Percentiles rank a stretch among this genome's conserved stretches.
Conservation (phyloP, 2,329 filamentous ascomycete genomes). For the Aspergillus jensenii region DNA sequence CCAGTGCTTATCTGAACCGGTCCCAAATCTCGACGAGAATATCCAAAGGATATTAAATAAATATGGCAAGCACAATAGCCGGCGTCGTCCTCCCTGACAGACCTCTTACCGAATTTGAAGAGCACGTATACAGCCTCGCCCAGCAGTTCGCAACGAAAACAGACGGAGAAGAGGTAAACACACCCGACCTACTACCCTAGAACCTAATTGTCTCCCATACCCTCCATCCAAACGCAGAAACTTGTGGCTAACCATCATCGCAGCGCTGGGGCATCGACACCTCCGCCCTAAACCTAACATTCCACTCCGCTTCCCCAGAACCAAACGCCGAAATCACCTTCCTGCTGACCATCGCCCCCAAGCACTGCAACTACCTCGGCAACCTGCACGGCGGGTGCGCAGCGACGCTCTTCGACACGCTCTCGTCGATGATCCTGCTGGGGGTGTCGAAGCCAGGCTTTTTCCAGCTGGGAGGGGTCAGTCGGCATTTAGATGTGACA, state of each 20-base stretch:
- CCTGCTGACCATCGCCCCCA: slow-evolving; percentile 67
- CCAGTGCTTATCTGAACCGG: background rate
- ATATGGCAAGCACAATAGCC: slow-evolving; percentile 5
- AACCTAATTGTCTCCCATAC: too few species aligned
- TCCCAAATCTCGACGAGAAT: background rate
- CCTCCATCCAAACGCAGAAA: background rate
- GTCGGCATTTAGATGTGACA: slow-evolving; percentile 64
- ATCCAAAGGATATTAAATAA: background rate
- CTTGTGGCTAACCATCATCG: background rate
- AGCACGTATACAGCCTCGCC: background rate
- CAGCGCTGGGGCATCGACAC: slow-evolving; percentile 2
- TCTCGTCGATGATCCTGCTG: slow-evolving; percentile 60
- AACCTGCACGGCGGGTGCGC: slow-evolving; percentile 86
- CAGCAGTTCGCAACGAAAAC: background rate
- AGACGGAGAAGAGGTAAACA: background rate
- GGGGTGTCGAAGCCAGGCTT: slow-evolving; percentile 59
- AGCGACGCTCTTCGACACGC: slow-evolving; percentile 66
- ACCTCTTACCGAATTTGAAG: slow-evolving; percentile 1
- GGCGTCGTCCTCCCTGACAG: background rate
- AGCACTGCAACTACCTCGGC: slow-evolving; percentile 86
- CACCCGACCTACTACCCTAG: too few species aligned
- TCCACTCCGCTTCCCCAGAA: background rate
- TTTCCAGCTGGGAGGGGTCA: slow-evolving; percentile 64
- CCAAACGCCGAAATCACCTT: slow-evolving; percentile 37
- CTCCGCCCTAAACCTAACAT: background rate